A percentile compares a stretch with the other conserved stretches of the same genome.
Evolutionary conservation across 768 basidiomycete genomes (phyloP).

Genomic region (Lentinula aciculospora): DNA sequence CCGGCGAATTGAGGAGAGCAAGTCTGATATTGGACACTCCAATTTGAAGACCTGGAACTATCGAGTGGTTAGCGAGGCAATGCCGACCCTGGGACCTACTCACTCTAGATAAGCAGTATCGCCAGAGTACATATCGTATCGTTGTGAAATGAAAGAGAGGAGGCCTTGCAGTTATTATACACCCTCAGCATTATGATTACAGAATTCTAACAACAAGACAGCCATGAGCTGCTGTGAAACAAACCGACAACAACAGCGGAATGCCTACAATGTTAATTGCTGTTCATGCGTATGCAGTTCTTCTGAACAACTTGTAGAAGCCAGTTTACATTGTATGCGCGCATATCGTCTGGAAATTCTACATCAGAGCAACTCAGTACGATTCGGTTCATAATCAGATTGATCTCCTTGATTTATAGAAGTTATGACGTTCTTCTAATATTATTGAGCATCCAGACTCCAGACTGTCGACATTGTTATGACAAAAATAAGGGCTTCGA

Average conservation of each 20-base stretch:
- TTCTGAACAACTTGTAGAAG: no score
- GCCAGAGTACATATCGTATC: background rate
- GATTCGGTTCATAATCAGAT: no score
- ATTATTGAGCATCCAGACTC: no score
- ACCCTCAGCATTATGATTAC: background rate
- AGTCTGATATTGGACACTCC: background rate
- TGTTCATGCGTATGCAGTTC: background rate
- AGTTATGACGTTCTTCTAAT: no score
- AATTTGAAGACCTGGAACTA: background rate
- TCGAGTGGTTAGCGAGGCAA: background rate
- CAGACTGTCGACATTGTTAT: no score
- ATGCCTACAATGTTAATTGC: background rate
- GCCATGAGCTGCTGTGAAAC: background rate
- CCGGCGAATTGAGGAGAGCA: background rate
- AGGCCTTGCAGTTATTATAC: background rate
- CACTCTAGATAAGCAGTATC: background rate
- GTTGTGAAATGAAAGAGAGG: background rate
- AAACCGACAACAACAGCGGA: constrained; percentile 1
- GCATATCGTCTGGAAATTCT: no score
- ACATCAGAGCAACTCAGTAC: no score
- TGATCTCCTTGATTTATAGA: no score
- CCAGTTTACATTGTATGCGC: no score
- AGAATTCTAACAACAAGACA: background rate
- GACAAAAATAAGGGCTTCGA: no score
- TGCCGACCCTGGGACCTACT: background rate